A percentile compares a stretch with the other conserved stretches of the same genome.
These are phyloP conservation scores for Trypanosoma mega DNA, from an alignment of 208 protist genomes.

Conservation along the genomic window DNA sequence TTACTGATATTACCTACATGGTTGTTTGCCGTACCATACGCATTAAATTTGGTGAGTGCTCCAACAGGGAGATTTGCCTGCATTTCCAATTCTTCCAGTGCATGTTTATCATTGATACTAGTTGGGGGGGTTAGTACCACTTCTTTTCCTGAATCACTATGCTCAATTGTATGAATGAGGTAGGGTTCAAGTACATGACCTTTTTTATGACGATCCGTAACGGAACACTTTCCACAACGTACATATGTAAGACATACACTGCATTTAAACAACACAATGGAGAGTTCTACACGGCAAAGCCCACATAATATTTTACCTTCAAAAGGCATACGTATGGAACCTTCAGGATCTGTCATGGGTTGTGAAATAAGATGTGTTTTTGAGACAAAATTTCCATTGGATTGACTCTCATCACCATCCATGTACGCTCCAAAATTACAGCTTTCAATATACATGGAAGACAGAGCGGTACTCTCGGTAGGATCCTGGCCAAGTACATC, in stretches of 20 bases:
- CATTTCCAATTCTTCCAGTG: slow-evolving; percentile 76
- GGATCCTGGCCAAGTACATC: slow-evolving; percentile 61
- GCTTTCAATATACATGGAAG: slow-evolving; percentile 11
- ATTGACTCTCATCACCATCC: slow-evolving; percentile 10
- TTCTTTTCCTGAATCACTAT: slow-evolving; percentile 28
- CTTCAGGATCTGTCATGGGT: background rate
- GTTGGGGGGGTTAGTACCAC: slow-evolving; percentile 51
- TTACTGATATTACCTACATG: background rate
- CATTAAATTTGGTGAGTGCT: slow-evolving; percentile 31
- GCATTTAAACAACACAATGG: slow-evolving; percentile 63
- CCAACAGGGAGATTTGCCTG: slow-evolving; percentile 63
- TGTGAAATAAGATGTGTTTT: background rate
- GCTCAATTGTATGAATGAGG: slow-evolving; percentile 61
- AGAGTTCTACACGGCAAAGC: slow-evolving; percentile 57
- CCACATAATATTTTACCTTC: slow-evolving; percentile 48
- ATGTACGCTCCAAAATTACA: slow-evolving; percentile 11
- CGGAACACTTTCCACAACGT: slow-evolving; percentile 75
- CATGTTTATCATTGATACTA: slow-evolving; percentile 51
- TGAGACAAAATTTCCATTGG: background rate
- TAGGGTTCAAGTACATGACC: slow-evolving; percentile 63
- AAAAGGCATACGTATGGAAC: slow-evolving; percentile 1
- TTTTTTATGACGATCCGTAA: slow-evolving; percentile 51
- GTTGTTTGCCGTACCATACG: background rate
- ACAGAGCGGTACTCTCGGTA: background rate
- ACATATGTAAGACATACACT: slow-evolving; percentile 45